These are phyloP conservation scores for Lachnellula cervina DNA, from an alignment of 2,329 filamentous ascomycete genomes.

Conservation along the genomic window DNA sequence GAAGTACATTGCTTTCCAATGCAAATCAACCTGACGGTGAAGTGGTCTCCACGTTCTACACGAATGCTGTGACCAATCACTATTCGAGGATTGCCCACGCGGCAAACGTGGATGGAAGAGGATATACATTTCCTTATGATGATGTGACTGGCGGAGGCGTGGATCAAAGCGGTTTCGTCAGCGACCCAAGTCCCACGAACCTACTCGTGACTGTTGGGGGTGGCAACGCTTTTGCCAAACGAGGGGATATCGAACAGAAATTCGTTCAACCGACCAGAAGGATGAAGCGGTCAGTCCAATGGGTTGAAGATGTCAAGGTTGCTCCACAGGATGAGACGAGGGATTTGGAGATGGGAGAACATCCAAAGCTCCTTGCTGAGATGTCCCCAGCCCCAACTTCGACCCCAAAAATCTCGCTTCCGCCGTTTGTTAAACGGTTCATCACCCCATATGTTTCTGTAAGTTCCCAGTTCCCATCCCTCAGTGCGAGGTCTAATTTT, in stretches of 20 bases:
- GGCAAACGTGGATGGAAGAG: constrained; percentile 52
- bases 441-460: constrained; percentile 14
- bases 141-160: constrained; percentile 55
- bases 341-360: constrained; percentile 13
- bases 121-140: constrained; percentile 70
- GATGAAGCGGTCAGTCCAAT: constrained; percentile 5
- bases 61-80: constrained; percentile 55
- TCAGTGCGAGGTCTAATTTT: neutral
- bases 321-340: neutral
- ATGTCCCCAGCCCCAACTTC: neutral
- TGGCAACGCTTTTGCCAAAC: constrained; percentile 13
- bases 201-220: constrained; percentile 21
- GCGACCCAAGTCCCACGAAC: constrained; percentile 35
- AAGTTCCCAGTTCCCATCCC: neutral
- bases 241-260: neutral
- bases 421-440: constrained; percentile 4
- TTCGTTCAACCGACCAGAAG: neutral
- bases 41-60: constrained; percentile 46
- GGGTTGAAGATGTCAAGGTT: constrained; percentile 8
- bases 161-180: constrained; percentile 60
- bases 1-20: constrained; percentile 59
- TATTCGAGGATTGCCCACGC: constrained; percentile 62
- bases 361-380: constrained; percentile 14
- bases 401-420: neutral
- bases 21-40: constrained; percentile 49